These are phyloP conservation scores for Zygosaccharomyces sapae DNA, from an alignment of 1,139 yeast genomes.

Conservation along the genomic window DNA sequence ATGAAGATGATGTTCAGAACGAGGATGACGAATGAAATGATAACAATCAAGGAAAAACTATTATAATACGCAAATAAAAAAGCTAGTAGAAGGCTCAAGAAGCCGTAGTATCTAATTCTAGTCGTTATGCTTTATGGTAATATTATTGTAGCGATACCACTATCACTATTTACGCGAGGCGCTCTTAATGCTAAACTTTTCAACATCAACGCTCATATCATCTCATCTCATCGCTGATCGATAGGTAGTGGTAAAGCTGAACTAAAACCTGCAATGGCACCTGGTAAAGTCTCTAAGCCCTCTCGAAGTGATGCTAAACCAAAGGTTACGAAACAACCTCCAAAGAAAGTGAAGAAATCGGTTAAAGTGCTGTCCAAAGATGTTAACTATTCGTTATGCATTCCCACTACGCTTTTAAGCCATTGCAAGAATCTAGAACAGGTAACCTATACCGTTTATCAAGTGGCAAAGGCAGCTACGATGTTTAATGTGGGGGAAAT, in stretches of 20 bases:
- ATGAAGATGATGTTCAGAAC: constrained; percentile 20
- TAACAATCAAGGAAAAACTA: background rate
- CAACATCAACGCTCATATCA: background rate
- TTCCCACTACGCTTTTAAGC: constrained; percentile 59
- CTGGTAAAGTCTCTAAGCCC: constrained; percentile 2
- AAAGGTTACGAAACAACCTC: constrained; percentile 6
- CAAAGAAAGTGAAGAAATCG: constrained; percentile 22
- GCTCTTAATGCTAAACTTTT: constrained; percentile 2
- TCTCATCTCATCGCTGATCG: constrained; percentile 3
- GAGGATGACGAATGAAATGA: constrained; percentile 10
- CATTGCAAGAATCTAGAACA: constrained; percentile 68
- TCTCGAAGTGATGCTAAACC: constrained; percentile 5
- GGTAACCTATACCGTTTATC: constrained; percentile 67
- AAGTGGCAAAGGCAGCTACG: constrained; percentile 71
- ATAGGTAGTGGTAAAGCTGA: background rate
- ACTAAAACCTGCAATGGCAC: background rate
- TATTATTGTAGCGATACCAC: background rate
- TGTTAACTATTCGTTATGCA: constrained; percentile 49
- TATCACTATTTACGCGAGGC: constrained; percentile 2
- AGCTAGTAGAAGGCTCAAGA: background rate
- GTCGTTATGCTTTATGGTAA: constrained; percentile 4
- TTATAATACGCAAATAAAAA: background rate
- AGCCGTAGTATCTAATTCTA: constrained; percentile 1
- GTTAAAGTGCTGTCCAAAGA: constrained; percentile 26
- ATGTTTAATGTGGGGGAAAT: constrained; percentile 68